Evolutionary conservation across 208 protist species (phyloP).

Genomic region (Tritrichomonas foetus): DNA sequence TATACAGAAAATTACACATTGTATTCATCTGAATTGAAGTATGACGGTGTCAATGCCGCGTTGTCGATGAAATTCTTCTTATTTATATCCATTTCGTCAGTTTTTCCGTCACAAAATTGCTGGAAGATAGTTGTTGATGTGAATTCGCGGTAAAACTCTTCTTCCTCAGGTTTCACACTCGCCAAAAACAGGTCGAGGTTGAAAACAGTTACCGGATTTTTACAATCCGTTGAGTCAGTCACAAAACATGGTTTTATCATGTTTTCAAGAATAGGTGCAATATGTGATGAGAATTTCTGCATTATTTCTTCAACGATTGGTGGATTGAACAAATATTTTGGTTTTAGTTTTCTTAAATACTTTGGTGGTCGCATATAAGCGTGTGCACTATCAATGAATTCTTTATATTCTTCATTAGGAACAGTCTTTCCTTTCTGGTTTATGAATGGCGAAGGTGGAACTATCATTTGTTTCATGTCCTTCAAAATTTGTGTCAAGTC

Average conservation of each 20-base stretch:
- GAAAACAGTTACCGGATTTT: background rate
- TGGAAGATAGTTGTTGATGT: background rate
- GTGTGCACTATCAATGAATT: background rate
- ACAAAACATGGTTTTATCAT: background rate
- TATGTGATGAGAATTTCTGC: background rate
- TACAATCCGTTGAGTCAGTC: background rate
- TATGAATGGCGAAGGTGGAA: background rate
- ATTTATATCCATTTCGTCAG: background rate
- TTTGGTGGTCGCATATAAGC: background rate
- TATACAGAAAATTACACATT: too few species aligned
- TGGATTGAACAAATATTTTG: background rate
- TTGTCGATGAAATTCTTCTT: background rate
- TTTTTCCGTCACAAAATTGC: background rate
- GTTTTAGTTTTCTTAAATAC: background rate
- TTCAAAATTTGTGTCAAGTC: background rate
- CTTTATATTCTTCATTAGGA: background rate
- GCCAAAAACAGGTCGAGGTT: background rate
- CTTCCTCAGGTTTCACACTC: background rate
- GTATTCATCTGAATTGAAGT: too few species aligned
- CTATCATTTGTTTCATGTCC: background rate
- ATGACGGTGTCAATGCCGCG: too few species aligned
- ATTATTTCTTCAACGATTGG: background rate
- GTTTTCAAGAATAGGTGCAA: background rate
- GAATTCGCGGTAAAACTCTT: background rate
- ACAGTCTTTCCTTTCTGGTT: background rate